phyloP scores from a whole-genome alignment of 305 asterid genomes.

The Fraxinus angustifolia region DNA sequence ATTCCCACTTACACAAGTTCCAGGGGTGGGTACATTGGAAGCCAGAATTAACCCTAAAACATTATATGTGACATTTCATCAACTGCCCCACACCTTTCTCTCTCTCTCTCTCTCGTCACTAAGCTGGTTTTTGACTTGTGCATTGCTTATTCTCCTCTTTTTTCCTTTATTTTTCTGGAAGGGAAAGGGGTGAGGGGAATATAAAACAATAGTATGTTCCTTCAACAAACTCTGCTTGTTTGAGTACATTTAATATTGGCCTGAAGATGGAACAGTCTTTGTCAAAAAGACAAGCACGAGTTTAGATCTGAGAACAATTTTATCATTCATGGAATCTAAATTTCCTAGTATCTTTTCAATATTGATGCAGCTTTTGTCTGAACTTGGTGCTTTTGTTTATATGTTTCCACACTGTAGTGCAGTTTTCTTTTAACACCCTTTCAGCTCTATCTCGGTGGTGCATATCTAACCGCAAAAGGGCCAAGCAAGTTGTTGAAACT shows the following conservation, averaged over 20 bases:
- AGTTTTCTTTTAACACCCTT: conserved; percentile 43
- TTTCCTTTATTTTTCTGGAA: background rate
- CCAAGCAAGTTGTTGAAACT: conserved; percentile 83
- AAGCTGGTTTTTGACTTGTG: background rate
- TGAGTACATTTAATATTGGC: background rate
- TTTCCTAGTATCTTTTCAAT: background rate
- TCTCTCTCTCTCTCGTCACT: background rate
- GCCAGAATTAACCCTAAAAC: background rate
- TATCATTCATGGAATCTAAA: conserved; percentile 5
- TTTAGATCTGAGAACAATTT: conserved; percentile 12
- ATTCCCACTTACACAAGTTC: background rate
- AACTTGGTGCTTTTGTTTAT: conserved; percentile 23
- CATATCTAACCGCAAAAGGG: conserved; percentile 70
- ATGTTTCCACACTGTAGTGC: background rate
- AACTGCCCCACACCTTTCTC: background rate
- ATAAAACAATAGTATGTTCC: background rate
- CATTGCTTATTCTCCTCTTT: background rate
- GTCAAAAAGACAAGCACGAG: background rate
- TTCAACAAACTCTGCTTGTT: background rate
- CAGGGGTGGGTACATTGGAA: background rate
- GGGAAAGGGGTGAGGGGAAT: background rate
- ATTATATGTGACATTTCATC: background rate
- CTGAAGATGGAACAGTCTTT: background rate
- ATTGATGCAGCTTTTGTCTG: conserved; percentile 12
- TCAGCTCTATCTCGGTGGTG: conserved; percentile 92